Base-by-base conservation (phyloP, 2,329 filamentous ascomycete genomes). In the Verticillium alfalfae region DNA sequence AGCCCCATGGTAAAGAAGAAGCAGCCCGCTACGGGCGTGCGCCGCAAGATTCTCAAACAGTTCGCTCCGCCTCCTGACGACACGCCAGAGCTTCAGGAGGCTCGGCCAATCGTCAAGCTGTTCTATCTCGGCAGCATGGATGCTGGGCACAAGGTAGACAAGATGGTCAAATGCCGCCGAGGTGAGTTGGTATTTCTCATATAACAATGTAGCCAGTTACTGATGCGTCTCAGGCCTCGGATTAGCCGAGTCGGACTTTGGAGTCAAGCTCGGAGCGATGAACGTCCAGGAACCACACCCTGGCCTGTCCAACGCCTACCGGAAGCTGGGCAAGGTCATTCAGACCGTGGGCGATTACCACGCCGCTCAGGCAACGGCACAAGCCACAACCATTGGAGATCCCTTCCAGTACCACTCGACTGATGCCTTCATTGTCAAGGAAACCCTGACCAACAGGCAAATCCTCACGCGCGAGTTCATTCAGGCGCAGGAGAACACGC, bases 121-220 rank as follows among this genome's bases (percentile, higher is more conserved):
- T 98, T 99, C 73, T 99, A 99, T 72, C 81, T 99, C 26, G 92
- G 92, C 22, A 89, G 92, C 7, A 96, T 99, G 92, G 95, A 98
- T 72, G 88, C 92, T n/a, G 92, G 93, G 54, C 95, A 99, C 76
- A 98, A 97, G 77, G 87, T 99, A 37, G 95, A 99, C 71, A 92
- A 89, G 72, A 85, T 98, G 38, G 95, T 99, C 66, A 98, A 97
- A 78, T 87, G 90, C 64, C 85, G 95, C 72, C 86, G 93, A 87
- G 92, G 94, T 96, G 85, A 67, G 79, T 73, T 39, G n/a, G 2
- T 12, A 12, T 26, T 5, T 6, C 8, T 49, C 54, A 31, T n/a
- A 22, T 26, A 9, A 9, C 5, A 26, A 9, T 18, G 8, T 3
- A n/a, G 18, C 45, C 45, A 26, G 18, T 26, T 22, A 22, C 45